Base-by-base conservation (phyloP, 352 stramenopile species). In the Phytopythium mirpurense region DNA sequence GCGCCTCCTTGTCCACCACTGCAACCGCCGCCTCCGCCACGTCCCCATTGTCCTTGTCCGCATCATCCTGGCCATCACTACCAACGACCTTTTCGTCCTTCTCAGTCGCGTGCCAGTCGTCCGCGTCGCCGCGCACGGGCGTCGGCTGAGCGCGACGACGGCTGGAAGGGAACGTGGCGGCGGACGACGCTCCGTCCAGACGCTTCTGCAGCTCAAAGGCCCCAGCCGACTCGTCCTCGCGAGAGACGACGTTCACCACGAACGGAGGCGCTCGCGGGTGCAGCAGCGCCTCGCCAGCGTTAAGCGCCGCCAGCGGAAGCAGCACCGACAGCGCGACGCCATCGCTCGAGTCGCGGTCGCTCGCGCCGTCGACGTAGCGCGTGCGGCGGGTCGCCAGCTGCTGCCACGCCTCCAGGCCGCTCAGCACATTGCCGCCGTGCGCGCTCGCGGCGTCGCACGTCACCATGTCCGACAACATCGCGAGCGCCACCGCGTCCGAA, bases 231-330 rank as follows among this genome's bases (percentile, higher is more conserved):
- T 60, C 56, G 24, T 78, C 59, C 36, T 65, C 60, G 43, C 34
- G 57, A 27, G 44, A 12, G 15, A 29, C 54, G 12, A 79, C 51
- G 37, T 69, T 74, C 51, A 92, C 72, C 42, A 65, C 61, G 32
- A 94, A 67, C n/a, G 83, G 81, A 14, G 79, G 81, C 0, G 68
- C 81, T 42, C 83, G 80, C 14, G 81, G 83, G 35, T 92, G 83
- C 42, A 94, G 55, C 44, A 92, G 59, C 9, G 74, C 74, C 48
- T 94, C 83, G 27, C 77, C 70, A 12, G 68, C 74, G 41, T 76
- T 90, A 1, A 87, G 63, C 23, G 79, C 78, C 6, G 88, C 43
- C 9, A 86, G 62, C 50, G 79, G 70, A 11, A 87, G 23, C 23
- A 72, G 59, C 49, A 68, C 59, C 14, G 63, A 60, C 15, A 56